These are phyloP conservation scores for Trametes elegans DNA, from an alignment of 768 basidiomycete species.

Conservation along the genomic window DNA sequence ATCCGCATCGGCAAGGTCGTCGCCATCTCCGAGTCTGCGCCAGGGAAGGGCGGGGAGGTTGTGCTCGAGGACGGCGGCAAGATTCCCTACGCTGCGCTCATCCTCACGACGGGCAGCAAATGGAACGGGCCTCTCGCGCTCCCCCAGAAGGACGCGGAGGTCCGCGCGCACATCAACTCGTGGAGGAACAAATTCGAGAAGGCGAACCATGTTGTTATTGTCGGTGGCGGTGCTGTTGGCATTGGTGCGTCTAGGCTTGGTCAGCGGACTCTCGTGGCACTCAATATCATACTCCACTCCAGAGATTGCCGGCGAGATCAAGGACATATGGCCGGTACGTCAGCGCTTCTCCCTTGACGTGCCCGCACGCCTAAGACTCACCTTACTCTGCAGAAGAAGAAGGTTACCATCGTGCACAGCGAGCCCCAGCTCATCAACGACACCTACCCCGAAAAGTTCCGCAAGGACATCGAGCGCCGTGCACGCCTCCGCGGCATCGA, in stretches of 20 bases:
- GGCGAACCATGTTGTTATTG: slow-evolving; percentile 34
- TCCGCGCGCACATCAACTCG: slow-evolving; percentile 20
- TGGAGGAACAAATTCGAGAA: slow-evolving; percentile 33
- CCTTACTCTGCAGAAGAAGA: slow-evolving; percentile 31
- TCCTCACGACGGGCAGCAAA: slow-evolving; percentile 56
- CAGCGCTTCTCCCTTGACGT: neutral
- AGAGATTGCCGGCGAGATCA: slow-evolving; percentile 48
- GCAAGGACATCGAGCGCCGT: slow-evolving; percentile 43
- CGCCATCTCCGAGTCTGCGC: slow-evolving; percentile 33
- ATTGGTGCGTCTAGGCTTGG: slow-evolving; percentile 36
- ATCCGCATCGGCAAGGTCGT: slow-evolving; percentile 34
- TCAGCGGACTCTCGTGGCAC: neutral
- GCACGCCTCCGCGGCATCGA: slow-evolving; percentile 46
- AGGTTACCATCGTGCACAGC: slow-evolving; percentile 63
- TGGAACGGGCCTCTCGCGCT: slow-evolving; percentile 52
- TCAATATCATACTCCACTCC: neutral
- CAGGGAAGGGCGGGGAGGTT: slow-evolving; percentile 43
- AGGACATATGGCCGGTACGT: slow-evolving; percentile 40
- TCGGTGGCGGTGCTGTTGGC: slow-evolving; percentile 39
- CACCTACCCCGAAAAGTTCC: slow-evolving; percentile 52
- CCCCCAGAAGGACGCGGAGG: slow-evolving; percentile 34
- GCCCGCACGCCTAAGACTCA: neutral
- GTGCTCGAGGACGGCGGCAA: slow-evolving; percentile 48
- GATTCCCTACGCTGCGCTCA: slow-evolving; percentile 52
- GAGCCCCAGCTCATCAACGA: slow-evolving; percentile 52